These are phyloP conservation scores for Croton laevigatus DNA, from an alignment of 441 rosid genomes.

Conservation along the genomic window DNA sequence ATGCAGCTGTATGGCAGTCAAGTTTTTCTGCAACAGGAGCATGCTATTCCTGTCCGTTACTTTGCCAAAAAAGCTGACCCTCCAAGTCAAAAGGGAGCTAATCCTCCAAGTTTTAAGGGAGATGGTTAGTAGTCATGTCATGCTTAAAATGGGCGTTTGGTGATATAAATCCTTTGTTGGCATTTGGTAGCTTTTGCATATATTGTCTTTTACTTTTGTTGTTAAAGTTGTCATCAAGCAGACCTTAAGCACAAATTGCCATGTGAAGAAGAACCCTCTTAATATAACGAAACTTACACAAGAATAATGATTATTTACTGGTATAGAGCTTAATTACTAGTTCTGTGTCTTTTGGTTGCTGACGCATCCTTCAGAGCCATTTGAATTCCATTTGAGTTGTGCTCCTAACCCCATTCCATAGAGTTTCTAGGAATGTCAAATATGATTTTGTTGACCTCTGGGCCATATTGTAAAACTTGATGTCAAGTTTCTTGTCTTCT, in stretches of 20 bases:
- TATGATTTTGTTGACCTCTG: neutral
- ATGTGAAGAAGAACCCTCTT: neutral
- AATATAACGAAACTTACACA: neutral
- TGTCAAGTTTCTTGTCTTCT: neutral
- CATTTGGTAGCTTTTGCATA: neutral
- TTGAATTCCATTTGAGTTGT: neutral
- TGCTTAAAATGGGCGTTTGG: neutral
- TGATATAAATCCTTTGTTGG: neutral
- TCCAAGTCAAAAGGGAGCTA: conserved; percentile 50
- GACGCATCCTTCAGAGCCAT: neutral
- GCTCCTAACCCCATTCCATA: neutral
- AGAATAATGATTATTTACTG: neutral
- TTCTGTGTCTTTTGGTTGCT: neutral
- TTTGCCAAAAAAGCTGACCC: conserved; percentile 77
- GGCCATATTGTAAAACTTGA: neutral
- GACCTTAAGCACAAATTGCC: neutral
- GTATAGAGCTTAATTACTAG: neutral
- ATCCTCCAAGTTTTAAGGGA: conserved; percentile 67
- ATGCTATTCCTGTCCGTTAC: conserved; percentile 56
- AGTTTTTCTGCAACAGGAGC: conserved; percentile 47
- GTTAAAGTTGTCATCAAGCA: neutral
- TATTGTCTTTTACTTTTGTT: neutral
- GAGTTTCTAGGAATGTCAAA: neutral
- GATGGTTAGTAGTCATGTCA: conserved; percentile 57
- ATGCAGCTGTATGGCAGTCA: conserved; percentile 56